Evolutionary conservation across 2,329 filamentous ascomycete genomes (phyloP), one percentile per base, ranked within the genome.

Genomic region (Aspergillus puulaauensis): DNA sequence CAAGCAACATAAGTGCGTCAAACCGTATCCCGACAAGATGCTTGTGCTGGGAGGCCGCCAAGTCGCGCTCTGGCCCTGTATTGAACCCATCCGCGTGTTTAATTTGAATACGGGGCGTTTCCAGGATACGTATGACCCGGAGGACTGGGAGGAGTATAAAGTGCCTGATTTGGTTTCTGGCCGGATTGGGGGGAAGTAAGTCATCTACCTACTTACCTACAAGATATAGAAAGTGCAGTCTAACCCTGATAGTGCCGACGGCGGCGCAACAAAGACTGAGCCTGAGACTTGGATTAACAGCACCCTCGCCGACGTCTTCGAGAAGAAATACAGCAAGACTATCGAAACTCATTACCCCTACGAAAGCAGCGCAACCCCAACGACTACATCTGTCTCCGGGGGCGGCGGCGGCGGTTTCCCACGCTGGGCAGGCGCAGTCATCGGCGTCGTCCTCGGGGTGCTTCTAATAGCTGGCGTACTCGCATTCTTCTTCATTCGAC

Each of bases 391-490:
- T 1, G 12, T 35, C 6, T 45, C 51, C 39, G 19, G 12, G 6
- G 45, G 27, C 37, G 27, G 35, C 6, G 17, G 41, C 15, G 11
- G 9, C 7, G 40, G 73, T 2, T 79, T 83, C 3, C 83, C 86
- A 0, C 72, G 72, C 5, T 89, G 84, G 79, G 79, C 88, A 1
- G 81, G 80, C 0, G 85, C 87, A 0, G 82, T 89, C 27, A 64
- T 71, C 14, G 69, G 69, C 6, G 64, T 68, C 4, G 48, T 70
- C 1, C 23, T 64, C 1, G 67, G 66, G 4, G 24, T 70, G 0
- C 46, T 67, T 17, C 35, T 62, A 1, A 52, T 70, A 9, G 61
- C 31, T 2, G 50, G 61, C 2, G 48, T 59, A 0, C 4, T 63
- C 15, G 44, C 48, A 5, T 60, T 64, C 39, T 68, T 58, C 60